These are phyloP conservation scores for Colletotrichum tropicicola DNA, from an alignment of 2,329 filamentous ascomycete species.

Conservation along the genomic window DNA sequence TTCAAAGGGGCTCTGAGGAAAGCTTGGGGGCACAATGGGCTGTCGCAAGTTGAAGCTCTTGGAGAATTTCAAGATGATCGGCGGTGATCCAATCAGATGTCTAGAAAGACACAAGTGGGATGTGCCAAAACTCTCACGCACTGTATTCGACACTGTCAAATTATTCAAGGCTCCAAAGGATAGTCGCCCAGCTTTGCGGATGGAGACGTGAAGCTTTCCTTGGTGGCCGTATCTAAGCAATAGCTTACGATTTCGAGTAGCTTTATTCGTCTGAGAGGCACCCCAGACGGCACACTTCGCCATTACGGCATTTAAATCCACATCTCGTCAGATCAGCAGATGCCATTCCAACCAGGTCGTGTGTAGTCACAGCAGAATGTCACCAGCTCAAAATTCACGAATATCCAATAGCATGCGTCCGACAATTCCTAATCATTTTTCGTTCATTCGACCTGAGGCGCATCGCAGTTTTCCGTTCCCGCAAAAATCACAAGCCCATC, in stretches of 20 bases:
- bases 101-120: constrained; percentile 7
- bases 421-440: constrained; percentile 28
- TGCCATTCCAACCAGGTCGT: not conserved
- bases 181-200: too few relatives aligned
- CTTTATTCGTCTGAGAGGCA: too few relatives aligned
- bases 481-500: constrained; percentile 30
- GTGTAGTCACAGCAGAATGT: not conserved
- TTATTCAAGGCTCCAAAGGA: too few relatives aligned
- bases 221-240: too few relatives aligned
- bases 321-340: too few relatives aligned
- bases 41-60: constrained; percentile 23
- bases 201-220: too few relatives aligned
- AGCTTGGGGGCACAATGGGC: not conserved
- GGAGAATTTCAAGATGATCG: constrained; percentile 24
- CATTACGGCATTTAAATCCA: too few relatives aligned
- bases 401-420: not conserved
- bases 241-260: too few relatives aligned
- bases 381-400: too few relatives aligned
- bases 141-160: not conserved
- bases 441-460: constrained; percentile 30
- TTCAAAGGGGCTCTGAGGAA: not conserved
- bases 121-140: not conserved
- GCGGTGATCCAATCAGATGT: constrained; percentile 22
- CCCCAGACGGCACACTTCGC: too few relatives aligned
- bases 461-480: constrained; percentile 31